Evolutionary conservation across 371 early-diverging fungal species (phyloP).

Genomic region (Smittium culicis): DNA sequence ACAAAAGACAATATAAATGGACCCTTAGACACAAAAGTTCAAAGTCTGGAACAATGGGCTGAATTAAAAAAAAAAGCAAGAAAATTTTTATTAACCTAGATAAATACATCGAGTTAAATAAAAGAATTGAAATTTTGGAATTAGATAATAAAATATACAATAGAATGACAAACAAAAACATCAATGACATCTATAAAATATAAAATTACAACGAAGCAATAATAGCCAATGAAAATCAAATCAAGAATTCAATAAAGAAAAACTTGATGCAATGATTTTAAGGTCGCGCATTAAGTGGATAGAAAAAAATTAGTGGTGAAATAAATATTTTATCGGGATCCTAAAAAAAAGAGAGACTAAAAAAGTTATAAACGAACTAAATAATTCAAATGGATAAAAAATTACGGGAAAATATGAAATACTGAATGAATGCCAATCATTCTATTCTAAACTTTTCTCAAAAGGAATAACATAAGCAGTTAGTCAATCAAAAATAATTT

Average conservation of each 20-base stretch:
- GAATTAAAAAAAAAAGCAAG: background rate
- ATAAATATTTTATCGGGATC: slow-evolving; percentile 2
- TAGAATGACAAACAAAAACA: background rate
- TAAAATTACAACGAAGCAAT: background rate
- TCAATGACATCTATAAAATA: background rate
- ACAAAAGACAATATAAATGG: background rate
- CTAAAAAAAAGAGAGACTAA: slow-evolving; percentile 3
- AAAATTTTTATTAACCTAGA: background rate
- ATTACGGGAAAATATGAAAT: background rate
- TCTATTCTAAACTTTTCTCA: slow-evolving; percentile 4
- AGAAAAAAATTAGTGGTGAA: background rate
- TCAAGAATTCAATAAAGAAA: background rate
- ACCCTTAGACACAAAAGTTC: background rate
- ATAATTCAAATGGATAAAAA: background rate
- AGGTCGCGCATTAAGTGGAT: background rate
- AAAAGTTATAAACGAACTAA: slow-evolving; percentile 4
- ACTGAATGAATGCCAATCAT: background rate
- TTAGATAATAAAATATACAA: background rate
- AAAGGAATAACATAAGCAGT: background rate
- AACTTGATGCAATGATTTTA: background rate
- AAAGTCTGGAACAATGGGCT: background rate
- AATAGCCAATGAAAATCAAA: background rate
- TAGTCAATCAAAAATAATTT: no score
- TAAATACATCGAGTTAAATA: background rate
- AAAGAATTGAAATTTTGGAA: background rate